phyloP scores from a whole-genome alignment of 345 rosid species.

The Balakata baccata region DNA sequence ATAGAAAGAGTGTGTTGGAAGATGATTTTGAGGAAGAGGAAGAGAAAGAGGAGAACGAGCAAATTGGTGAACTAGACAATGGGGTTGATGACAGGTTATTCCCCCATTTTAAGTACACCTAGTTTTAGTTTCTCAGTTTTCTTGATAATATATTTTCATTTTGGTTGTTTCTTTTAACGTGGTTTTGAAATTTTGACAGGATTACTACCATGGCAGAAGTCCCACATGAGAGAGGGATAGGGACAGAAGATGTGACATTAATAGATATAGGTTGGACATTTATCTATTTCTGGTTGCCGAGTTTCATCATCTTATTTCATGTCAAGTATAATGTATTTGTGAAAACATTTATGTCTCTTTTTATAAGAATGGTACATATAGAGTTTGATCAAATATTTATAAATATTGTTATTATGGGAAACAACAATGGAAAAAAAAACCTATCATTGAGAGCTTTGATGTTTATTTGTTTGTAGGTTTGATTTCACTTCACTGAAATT shows the following conservation, averaged over 20 bases:
- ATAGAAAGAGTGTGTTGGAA: slow-evolving; percentile 83
- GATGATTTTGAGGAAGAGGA: slow-evolving; percentile 98
- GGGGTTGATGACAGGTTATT: slow-evolving; percentile 58
- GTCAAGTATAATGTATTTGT: not conserved
- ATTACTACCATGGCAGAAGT: slow-evolving; percentile 65
- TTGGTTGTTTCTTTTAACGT: not conserved
- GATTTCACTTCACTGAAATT: not conserved
- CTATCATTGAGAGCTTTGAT: not conserved
- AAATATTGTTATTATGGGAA: not conserved
- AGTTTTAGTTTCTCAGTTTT: not conserved
- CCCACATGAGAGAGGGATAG: slow-evolving; percentile 80
- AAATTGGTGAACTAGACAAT: slow-evolving; percentile 50
- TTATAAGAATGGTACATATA: not conserved
- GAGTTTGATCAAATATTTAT: too few species aligned
- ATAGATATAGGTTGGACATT: slow-evolving; percentile 62
- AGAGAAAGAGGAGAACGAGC: slow-evolving; percentile 82
- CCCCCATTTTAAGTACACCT: not conserved
- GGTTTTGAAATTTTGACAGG: slow-evolving; percentile 42
- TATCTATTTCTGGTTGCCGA: not conserved
- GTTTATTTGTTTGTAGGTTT: not conserved
- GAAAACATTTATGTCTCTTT: not conserved
- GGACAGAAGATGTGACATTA: slow-evolving; percentile 66
- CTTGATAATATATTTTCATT: not conserved
- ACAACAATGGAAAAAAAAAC: not conserved
- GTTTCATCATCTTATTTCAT: not conserved